Base-by-base conservation (phyloP, 768 basidiomycete species). In the Pisolithus orientalis region DNA sequence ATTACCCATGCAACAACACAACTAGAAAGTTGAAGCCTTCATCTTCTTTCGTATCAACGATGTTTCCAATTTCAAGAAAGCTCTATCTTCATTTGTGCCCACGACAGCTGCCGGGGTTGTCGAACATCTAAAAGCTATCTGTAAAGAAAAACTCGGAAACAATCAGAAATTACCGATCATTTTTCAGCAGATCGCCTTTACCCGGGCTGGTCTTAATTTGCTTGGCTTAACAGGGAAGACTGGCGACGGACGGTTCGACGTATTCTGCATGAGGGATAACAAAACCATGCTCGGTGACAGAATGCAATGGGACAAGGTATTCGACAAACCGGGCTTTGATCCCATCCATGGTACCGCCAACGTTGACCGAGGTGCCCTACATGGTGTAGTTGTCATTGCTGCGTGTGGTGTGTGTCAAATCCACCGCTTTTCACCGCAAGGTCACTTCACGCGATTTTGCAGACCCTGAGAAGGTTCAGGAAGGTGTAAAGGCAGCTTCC, bases 41-140 rank as follows among this genome's bases (percentile, higher is more conserved):
- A 42, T 53, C 4, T 53, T 53, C 52, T 53, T 53, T 39, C 45
- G 52, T 17, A 53, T 53, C 29, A 34, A 21, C n/a, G 29, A 53
- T 21, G 52, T 43, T 38, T 6, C 39, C 14, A 11, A 40, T 11
- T 53, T 53, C 45, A 40, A 24, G 25, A 47, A 32, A 32, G 39
- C 39, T 38, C 34, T 53, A 43, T 31, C 39, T 17, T 31, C 27
- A 8, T 53, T 47, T 28, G 4, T 40, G 10, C 52, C 52, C 27
- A 53, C 52, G 38, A 34, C 25, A 16, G 52, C 25, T 13, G 29
- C 25, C n/a, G 14, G 29, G 8, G 46, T 47, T 34, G 38, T 47
- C 27, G 11, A 48, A 13, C 28, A 53, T 37, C 29, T 53, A 14
- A 5, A 10, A 8, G 39, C 45, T 25, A 53, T 53, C 31, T 34